A percentile compares a stretch with the other conserved stretches of the same genome.
Evolutionary conservation across 257 asterid species (phyloP).

Genomic region (Cruciata laevipes): DNA sequence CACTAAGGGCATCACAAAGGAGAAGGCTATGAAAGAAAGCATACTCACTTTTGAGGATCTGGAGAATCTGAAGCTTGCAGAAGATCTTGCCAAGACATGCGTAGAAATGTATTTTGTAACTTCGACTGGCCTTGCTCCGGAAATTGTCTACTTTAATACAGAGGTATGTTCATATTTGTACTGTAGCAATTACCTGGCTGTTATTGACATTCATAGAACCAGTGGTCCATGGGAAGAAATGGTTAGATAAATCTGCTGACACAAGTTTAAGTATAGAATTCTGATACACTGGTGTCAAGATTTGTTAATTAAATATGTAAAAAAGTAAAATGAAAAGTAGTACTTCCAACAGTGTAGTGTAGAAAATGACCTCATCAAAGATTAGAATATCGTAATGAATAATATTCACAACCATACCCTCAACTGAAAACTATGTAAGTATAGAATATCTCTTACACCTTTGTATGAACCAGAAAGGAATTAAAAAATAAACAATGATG

Average conservation of each 20-base stretch:
- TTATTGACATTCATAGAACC: background rate
- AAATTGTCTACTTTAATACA: conserved; percentile 73
- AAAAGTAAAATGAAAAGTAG: background rate
- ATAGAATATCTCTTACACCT: background rate
- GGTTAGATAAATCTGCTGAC: background rate
- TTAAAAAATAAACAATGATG: background rate
- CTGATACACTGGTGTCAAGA: background rate
- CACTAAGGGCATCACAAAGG: conserved; percentile 72
- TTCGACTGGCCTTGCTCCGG: conserved; percentile 92
- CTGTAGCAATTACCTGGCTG: conserved; percentile 4
- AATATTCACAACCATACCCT: background rate
- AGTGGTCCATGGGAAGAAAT: background rate
- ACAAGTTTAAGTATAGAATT: background rate
- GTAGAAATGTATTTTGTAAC: conserved; percentile 81
- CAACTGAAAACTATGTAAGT: background rate
- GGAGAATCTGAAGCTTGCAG: conserved; percentile 87
- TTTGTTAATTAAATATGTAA: background rate
- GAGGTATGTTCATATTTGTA: conserved; percentile 45
- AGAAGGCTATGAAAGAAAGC: conserved; percentile 66
- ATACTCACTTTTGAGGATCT: conserved; percentile 75
- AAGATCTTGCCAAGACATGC: conserved; percentile 87
- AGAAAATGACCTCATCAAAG: background rate
- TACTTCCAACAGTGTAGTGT: background rate
- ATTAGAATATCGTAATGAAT: background rate
- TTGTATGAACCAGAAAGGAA: background rate